These are phyloP conservation scores for Candida saitoana DNA, from an alignment of 805 yeast genomes.

Conservation along the genomic window DNA sequence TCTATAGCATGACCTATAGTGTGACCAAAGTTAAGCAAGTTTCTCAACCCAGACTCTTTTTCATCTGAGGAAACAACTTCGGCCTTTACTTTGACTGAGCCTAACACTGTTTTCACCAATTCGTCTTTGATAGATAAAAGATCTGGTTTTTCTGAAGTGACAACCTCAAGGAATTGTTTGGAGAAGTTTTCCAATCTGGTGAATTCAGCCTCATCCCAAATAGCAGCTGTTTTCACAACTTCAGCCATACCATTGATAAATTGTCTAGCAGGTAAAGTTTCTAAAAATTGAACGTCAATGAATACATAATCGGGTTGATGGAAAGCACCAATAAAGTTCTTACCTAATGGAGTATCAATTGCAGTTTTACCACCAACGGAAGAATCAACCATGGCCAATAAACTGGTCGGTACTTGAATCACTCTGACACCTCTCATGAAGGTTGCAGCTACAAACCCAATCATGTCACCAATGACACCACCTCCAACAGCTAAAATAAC, in stretches of 20 bases:
- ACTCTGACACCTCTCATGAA: constrained; percentile 97
- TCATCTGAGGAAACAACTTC: constrained; percentile 92
- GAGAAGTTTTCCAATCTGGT: constrained; percentile 77
- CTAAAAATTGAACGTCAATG: constrained; percentile 82
- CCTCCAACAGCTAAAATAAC: constrained; percentile 95
- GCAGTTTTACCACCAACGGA: constrained; percentile 99
- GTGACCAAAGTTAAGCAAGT: constrained; percentile 91
- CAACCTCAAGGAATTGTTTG: constrained; percentile 62
- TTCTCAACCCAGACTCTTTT: constrained; percentile 91
- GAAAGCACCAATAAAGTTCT: constrained; percentile 93
- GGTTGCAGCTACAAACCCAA: constrained; percentile 98
- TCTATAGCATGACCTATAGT: constrained; percentile 97
- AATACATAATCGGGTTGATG: constrained; percentile 92
- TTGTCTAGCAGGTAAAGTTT: constrained; percentile 87
- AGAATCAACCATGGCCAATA: constrained; percentile 96
- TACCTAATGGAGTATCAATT: constrained; percentile 92
- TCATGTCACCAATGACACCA: constrained; percentile 98
- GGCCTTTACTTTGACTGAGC: constrained; percentile 87
- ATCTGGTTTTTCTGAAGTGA: constrained; percentile 42
- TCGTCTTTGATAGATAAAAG: constrained; percentile 68
- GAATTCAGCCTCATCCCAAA: constrained; percentile 91
- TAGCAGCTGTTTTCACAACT: constrained; percentile 95
- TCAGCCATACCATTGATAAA: constrained; percentile 98
- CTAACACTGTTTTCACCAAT: constrained; percentile 72
- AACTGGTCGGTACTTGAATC: constrained; percentile 89